Base-by-base conservation (phyloP, 345 rosid genomes). In the Rubroshorea leprosula region DNA sequence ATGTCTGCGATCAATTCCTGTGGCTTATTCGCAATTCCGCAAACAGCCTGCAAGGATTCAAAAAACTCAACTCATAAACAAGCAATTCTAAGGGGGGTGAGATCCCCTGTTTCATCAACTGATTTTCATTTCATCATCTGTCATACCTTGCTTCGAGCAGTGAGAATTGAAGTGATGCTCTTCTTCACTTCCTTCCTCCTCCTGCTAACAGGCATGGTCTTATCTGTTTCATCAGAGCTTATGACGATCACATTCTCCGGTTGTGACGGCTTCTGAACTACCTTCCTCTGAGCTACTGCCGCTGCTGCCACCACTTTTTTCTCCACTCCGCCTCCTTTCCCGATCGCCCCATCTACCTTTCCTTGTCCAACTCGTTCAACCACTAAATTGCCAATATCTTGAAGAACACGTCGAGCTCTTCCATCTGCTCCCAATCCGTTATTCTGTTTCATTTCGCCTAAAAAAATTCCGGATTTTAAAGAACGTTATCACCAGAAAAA, bases 111-210 rank as follows among this genome's bases (percentile, higher is more conserved):
- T n/a, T n/a, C n/a, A n/a, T n/a, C n/a, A 29, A 29, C 4, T 29
- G 35, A 9, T 9, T 24, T 15, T 38, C 6, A 46, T 50, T 22
- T 22, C 27, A 21, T 5, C 31, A 23, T 20, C 18, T 15, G 8
- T 2, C 24, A 39, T 52, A 81, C 97, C 84, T 85, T 85, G 93
- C 93, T 87, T 61, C 97, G 64, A 39, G 95, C 89, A 52, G 79
- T 71, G 29, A 87, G 78, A 52, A 80, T 76, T 51, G 90, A 49
- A 22, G 88, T 81, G 60, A 87, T 50, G 85, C 72, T 35, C 41
- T 35, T 35, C 68, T 81, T 89, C 54, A 64, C 66, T 55, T 57
- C 66, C 74, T 71, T 73, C 65, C 65, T 75, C 27, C 65, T 80
- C 66, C 54, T 67, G 57, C 49, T 65, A 46, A 67, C 63, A 58